Percentiles rank a stretch among this genome's conserved stretches.
These are phyloP conservation scores for Botrytis deweyae DNA, from an alignment of 2,329 filamentous ascomycete species.

Conservation along the genomic window DNA sequence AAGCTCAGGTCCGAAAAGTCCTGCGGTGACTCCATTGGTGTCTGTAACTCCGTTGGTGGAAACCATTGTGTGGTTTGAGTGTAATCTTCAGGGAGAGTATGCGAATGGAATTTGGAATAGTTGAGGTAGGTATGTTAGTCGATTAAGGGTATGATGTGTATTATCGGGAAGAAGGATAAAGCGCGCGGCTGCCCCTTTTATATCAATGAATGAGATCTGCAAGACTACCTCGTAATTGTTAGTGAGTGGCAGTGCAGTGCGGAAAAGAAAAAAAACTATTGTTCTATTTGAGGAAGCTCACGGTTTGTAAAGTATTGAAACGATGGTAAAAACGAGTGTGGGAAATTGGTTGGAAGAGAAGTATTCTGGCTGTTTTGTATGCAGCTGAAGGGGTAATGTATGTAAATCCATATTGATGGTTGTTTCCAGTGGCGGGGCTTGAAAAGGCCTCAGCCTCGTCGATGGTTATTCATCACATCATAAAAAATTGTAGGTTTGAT, in stretches of 20 bases:
- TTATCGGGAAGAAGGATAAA: background rate
- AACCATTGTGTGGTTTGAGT: background rate
- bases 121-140: background rate
- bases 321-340: slow-evolving; percentile 2
- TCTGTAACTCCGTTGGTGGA: slow-evolving; percentile 39
- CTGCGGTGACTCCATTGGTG: slow-evolving; percentile 43
- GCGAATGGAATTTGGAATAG: background rate
- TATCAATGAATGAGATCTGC: slow-evolving; percentile 1
- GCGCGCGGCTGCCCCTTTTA: slow-evolving; percentile 7
- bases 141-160: background rate
- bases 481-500: background rate
- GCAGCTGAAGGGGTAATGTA: slow-evolving; percentile 1
- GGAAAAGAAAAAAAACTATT: background rate
- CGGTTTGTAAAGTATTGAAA: too few species aligned
- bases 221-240: background rate
- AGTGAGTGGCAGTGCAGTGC: slow-evolving; percentile 7
- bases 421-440: background rate
- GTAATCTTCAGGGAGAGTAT: background rate
- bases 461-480: background rate
- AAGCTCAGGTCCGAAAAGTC: slow-evolving; percentile 75
- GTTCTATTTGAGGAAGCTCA: background rate
- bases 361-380: background rate
- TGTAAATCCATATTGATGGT: background rate
- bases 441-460: background rate
- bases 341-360: slow-evolving; percentile 7